Conservation (phyloP, 495 filamentous ascomycete species). For the Trichoderma reesei region DNA sequence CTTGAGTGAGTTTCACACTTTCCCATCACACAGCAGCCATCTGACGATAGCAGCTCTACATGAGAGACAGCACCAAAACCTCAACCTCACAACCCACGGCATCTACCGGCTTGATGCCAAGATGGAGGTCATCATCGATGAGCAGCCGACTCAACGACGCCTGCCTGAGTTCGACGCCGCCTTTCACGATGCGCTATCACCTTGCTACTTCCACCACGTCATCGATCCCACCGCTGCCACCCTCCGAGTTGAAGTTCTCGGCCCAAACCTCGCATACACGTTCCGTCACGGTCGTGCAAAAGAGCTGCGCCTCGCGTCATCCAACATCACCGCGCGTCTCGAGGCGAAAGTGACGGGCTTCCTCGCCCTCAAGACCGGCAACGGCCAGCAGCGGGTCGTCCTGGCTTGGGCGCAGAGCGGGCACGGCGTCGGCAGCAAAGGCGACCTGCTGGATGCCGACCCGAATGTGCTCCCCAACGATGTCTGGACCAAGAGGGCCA, state of each 20-base stretch:
- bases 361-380: background rate
- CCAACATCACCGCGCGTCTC: background rate
- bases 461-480: background rate
- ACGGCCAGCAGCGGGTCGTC: background rate
- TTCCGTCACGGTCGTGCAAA: constrained; percentile 7
- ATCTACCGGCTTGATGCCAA: background rate
- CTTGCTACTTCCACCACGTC: constrained; percentile 8
- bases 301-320: background rate
- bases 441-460: constrained; percentile 6
- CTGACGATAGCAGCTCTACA: background rate
- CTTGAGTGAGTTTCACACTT: background rate
- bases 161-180: background rate
- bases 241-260: constrained; percentile 4
- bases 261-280: constrained; percentile 6
- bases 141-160: background rate
- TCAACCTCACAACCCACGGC: background rate
- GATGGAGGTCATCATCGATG: background rate
- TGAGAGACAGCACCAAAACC: background rate
- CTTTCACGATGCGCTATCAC: background rate
- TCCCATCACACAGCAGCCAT: too few relatives aligned
- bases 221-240: constrained; percentile 7
- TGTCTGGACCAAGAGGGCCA: background rate
- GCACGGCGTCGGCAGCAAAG: background rate
- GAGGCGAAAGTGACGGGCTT: background rate
- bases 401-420: constrained; percentile 6